Conservation (phyloP, 768 basidiomycete species). For the Macrolepiota albuminosa region DNA sequence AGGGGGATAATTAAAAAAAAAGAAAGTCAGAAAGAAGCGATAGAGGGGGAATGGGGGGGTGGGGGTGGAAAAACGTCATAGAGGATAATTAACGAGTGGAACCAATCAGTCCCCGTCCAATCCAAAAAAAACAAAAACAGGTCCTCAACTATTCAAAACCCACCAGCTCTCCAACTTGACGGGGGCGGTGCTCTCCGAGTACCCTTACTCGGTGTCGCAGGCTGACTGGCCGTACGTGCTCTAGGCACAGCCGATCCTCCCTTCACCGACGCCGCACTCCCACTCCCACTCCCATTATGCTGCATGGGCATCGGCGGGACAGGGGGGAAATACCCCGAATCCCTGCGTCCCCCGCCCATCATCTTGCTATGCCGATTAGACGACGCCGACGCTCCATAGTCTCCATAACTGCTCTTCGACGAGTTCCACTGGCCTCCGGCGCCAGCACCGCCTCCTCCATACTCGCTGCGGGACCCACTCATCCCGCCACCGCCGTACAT, state of each 20-base stretch:
- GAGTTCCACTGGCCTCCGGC: slow-evolving; percentile 45
- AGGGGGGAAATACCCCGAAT: slow-evolving; percentile 40
- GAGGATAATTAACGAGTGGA: slow-evolving; percentile 4
- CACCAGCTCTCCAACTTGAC: slow-evolving; percentile 55
- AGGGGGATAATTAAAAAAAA: slow-evolving; percentile 2
- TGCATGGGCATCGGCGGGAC: slow-evolving; percentile 33
- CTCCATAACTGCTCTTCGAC: slow-evolving; percentile 69
- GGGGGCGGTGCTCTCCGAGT: slow-evolving; percentile 43
- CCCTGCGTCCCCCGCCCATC: slow-evolving; percentile 19
- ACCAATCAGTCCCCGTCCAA: slow-evolving; percentile 5
- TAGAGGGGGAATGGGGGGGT: not conserved
- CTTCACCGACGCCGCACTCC: slow-evolving; percentile 10
- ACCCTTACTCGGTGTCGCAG: slow-evolving; percentile 28
- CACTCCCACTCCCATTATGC: slow-evolving; percentile 2
- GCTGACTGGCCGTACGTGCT: slow-evolving; percentile 42
- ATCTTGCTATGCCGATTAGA: slow-evolving; percentile 16
- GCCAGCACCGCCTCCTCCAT: slow-evolving; percentile 36
- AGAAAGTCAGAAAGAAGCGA: not conserved
- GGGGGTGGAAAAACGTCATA: not conserved
- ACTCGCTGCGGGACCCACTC: slow-evolving; percentile 56
- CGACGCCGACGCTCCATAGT: slow-evolving; percentile 43
- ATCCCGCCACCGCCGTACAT: slow-evolving; percentile 47
- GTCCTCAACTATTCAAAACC: slow-evolving; percentile 13
- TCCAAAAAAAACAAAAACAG: slow-evolving; percentile 6
- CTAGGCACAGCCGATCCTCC: slow-evolving; percentile 19